Percentiles rank a stretch among this genome's conserved stretches.
These are phyloP conservation scores for Ramichloridium luteum DNA, from an alignment of 2,329 filamentous ascomycete genomes.

Conservation along the genomic window DNA sequence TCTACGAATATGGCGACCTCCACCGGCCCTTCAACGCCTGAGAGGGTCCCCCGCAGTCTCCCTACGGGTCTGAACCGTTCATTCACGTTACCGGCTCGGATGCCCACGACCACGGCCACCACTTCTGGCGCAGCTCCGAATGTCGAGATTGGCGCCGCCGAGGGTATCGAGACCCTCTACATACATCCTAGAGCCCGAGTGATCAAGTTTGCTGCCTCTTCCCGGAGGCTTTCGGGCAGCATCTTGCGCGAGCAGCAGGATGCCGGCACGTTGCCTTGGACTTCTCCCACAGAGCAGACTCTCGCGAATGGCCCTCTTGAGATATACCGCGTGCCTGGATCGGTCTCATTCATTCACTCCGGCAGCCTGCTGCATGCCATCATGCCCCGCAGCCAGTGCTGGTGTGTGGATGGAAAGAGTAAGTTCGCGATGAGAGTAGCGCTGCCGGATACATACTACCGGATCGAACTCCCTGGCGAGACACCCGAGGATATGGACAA, in stretches of 20 bases:
- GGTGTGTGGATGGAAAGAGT: conserved; percentile 76
- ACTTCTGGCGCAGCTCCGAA: conserved; percentile 21
- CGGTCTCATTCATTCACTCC: conserved; percentile 79
- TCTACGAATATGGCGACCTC: conserved; percentile 12
- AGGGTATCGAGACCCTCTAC: conserved; percentile 57
- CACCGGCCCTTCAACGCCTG: conserved; percentile 19
- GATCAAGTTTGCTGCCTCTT: conserved; percentile 43
- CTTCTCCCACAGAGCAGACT: conserved; percentile 64
- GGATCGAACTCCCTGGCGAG: conserved; percentile 67
- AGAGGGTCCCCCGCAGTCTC: conserved; percentile 15
- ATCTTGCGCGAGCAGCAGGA: conserved; percentile 21
- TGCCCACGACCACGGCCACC: conserved; percentile 20
- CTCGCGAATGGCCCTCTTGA: conserved; percentile 68
- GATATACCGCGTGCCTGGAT: conserved; percentile 76
- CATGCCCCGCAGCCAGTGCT: conserved; percentile 79
- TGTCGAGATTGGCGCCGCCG: conserved; percentile 25
- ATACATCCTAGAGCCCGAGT: conserved; percentile 63
- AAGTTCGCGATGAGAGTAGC: conserved; percentile 74
- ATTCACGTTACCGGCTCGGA: conserved; percentile 34
- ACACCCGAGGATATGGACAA: conserved; percentile 51
- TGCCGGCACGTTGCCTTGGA: conserved; percentile 53
- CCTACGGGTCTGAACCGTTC: conserved; percentile 28
- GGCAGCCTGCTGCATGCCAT: conserved; percentile 75
- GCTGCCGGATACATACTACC: conserved; percentile 71
- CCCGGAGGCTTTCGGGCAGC: conserved; percentile 18